phyloP scores from a whole-genome alignment of 176 grass and related monocot species.

The Phoenix roebelenii region DNA sequence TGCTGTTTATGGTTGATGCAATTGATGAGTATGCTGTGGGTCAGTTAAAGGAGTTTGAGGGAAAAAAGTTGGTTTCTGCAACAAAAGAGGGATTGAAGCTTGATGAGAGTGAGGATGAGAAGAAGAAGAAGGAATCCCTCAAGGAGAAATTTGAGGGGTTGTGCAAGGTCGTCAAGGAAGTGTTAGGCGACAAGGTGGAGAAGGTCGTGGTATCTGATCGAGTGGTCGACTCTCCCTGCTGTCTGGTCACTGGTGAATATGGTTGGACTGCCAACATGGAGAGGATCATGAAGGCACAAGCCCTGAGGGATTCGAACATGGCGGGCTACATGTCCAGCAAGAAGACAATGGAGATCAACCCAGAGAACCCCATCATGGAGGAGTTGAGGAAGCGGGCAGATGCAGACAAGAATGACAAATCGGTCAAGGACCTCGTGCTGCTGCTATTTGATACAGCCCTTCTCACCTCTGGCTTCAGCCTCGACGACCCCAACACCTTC shows the following conservation, averaged over 20 bases:
- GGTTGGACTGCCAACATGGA: constrained; percentile 8
- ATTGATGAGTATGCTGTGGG: constrained; percentile 6
- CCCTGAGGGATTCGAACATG: background rate
- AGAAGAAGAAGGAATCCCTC: background rate
- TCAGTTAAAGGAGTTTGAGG: constrained; percentile 1
- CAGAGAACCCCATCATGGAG: constrained; percentile 7
- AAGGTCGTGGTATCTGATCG: background rate
- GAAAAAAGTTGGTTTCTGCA: constrained; percentile 1
- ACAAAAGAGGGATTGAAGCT: constrained; percentile 6
- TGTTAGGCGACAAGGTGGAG: constrained; percentile 5
- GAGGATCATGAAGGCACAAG: constrained; percentile 8
- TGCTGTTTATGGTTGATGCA: constrained; percentile 7
- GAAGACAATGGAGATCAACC: constrained; percentile 4
- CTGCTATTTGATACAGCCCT: background rate
- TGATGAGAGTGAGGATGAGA: constrained; percentile 5
- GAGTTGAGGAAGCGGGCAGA: constrained; percentile 5
- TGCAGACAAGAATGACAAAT: constrained; percentile 5
- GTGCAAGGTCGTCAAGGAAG: constrained; percentile 5
- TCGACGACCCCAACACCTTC: constrained; percentile 2
- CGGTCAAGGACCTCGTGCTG: background rate
- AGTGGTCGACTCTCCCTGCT: constrained; percentile 3
- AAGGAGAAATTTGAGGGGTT: background rate
- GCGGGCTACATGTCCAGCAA: background rate
- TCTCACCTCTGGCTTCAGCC: background rate
- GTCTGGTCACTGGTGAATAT: constrained; percentile 2